Base-by-base conservation (phyloP, 148 eudicot species). In the Chenopodium berlandieri region DNA sequence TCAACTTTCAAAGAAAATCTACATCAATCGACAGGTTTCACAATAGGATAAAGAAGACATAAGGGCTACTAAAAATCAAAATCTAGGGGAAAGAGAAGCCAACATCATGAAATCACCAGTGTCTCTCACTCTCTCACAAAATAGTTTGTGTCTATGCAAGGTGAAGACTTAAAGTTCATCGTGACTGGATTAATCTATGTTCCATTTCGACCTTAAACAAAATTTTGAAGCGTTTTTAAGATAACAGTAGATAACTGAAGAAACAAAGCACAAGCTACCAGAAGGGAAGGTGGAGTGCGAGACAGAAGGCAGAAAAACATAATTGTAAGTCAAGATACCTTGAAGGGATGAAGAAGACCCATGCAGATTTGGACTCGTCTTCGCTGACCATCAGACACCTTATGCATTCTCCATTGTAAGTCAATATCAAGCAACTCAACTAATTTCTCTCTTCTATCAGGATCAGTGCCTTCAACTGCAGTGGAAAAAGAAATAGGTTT, bases 371-470 rank as follows among this genome's bases (percentile, higher is more conserved):
- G 99, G 50, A 96, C 99, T 80, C 98, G 85, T 73, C 98, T 90
- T 74, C 99, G 68, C 88, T 96, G 99, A 34, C 99, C 99, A 94
- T 96, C 98, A 82, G 98, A 96, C 73, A 96, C 99, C 89, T 96
- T 96, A 75, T 96, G 99, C 99, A 96, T 96, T 56, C 99, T 89
- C 98, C 99, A 96, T 67, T 87, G 82, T 76, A 96, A 84, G 88
- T 96, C 90, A 85, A 96, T 96, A 82, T 96, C 98, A 68, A 96
- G 92, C 81, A 96, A 84, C 54, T 94, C 94, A 76, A 92, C 89
- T 71, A 96, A 88, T 83, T 88, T 92, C 52, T 94, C 97, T 86
- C 99, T 87, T 87, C 99, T 89, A 58, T 86, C 87, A 83, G 92
- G 94, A 82, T 94, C 97, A 83, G 86, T 79, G 16, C 98, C 97